A percentile compares a stretch with the other conserved stretches of the same genome.
Conservation (phyloP, 257 asterid species). For the Gardenia jasminoides region DNA sequence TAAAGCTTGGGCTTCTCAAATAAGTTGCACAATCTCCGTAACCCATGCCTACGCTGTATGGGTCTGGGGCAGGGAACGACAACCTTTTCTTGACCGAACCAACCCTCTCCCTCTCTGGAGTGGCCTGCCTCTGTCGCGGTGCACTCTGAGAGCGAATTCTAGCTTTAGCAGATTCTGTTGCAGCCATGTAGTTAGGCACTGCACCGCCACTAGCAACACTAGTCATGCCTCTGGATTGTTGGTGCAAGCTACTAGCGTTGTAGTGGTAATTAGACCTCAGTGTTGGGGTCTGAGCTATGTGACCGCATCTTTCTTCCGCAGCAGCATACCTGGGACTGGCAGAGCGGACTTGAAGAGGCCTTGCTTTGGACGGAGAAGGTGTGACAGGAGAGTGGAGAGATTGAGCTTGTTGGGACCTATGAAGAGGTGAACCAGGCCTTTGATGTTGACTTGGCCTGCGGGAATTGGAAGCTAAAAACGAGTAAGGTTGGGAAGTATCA, state of each 20-base stretch:
- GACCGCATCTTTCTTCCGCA: conserved; percentile 40
- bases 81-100: conserved; percentile 63
- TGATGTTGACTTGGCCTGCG: background rate
- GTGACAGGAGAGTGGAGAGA: conserved; percentile 32
- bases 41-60: conserved; percentile 12
- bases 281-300: conserved; percentile 36
- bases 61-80: conserved; percentile 74
- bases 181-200: conserved; percentile 84
- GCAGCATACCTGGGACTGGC: conserved; percentile 41
- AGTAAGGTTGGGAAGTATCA: too few species aligned
- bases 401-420: conserved; percentile 22
- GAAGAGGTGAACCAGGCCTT: conserved; percentile 28
- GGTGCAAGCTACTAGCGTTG: conserved; percentile 25
- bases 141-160: conserved; percentile 81
- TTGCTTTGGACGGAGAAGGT: conserved; percentile 46
- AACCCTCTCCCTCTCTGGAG: conserved; percentile 76
- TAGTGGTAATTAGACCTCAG: conserved; percentile 27
- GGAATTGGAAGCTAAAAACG: conserved; percentile 33
- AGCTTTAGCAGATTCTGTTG: conserved; percentile 86
- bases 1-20: conserved; percentile 85
- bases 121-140: conserved; percentile 75
- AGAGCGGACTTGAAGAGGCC: conserved; percentile 43
- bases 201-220: background rate
- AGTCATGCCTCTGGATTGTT: conserved; percentile 20
- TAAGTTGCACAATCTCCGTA: background rate